phyloP scores from a whole-genome alignment of 345 rosid genomes.

The Pugionium cornutum region DNA sequence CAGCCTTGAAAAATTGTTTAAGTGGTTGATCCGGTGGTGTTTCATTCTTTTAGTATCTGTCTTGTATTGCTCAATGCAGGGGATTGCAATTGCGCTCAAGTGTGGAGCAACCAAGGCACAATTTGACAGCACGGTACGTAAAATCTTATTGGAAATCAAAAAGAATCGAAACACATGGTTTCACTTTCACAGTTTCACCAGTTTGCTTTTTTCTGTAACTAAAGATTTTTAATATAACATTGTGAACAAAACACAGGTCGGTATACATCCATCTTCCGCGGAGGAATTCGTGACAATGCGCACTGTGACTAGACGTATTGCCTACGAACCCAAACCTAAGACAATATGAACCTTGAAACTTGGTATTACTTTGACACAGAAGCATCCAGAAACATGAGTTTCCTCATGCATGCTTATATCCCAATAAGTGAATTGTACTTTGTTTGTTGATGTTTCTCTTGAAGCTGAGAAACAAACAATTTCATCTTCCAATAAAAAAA shows the following conservation, averaged over 20 bases:
- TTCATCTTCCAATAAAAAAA: no score
- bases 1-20: neutral
- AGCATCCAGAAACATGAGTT: neutral
- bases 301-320: constrained; percentile 61
- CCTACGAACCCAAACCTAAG: constrained; percentile 52
- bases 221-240: neutral
- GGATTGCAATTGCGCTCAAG: constrained; percentile 88
- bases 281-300: constrained; percentile 99
- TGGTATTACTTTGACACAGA: no score
- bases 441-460: constrained; percentile 21
- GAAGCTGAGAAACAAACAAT: neutral
- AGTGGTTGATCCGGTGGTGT: neutral
- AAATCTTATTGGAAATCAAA: neutral
- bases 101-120: constrained; percentile 98
- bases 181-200: neutral
- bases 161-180: neutral
- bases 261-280: constrained; percentile 96
- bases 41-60: neutral
- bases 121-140: constrained; percentile 87
- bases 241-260: constrained; percentile 59
- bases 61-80: constrained; percentile 49
- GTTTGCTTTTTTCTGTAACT: neutral
- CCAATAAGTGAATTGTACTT: constrained; percentile 13
- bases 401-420: constrained; percentile 12
- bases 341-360: constrained; percentile 48